phyloP scores from a whole-genome alignment of 2,329 filamentous ascomycete genomes.

The Neofusicoccum umdonicola region DNA sequence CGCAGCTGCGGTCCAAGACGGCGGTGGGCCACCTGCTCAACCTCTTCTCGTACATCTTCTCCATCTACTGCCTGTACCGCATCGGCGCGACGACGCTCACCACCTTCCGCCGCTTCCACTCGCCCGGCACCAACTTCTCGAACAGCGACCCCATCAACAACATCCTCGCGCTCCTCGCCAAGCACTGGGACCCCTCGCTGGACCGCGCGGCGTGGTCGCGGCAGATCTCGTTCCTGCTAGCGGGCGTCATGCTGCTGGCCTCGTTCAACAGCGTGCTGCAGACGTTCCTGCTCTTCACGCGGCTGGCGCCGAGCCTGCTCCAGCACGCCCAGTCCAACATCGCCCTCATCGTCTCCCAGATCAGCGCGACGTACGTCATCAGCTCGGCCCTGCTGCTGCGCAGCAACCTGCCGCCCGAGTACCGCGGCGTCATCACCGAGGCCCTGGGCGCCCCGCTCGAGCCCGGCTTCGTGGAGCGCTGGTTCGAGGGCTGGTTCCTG shows the following conservation, averaged over 20 bases:
- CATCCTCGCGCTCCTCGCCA: conserved; percentile 73
- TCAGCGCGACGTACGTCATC: conserved; percentile 82
- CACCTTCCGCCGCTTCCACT: conserved; percentile 58
- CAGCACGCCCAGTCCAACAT: conserved; percentile 74
- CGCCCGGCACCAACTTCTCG: conserved; percentile 52
- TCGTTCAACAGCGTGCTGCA: conserved; percentile 82
- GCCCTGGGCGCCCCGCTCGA: conserved; percentile 75
- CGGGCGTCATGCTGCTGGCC: conserved; percentile 76
- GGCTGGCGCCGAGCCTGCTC: conserved; percentile 69
- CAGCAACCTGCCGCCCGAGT: conserved; percentile 74
- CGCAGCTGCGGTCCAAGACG: conserved; percentile 67
- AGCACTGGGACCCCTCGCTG: conserved; percentile 79
- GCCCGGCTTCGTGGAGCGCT: conserved; percentile 69
- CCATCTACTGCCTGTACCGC: conserved; percentile 80
- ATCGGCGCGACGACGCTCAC: conserved; percentile 70
- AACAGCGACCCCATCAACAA: conserved; percentile 81
- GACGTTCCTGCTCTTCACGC: conserved; percentile 77
- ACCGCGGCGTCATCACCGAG: conserved; percentile 73
- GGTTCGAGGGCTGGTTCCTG: conserved; percentile 88
- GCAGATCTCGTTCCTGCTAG: conserved; percentile 80
- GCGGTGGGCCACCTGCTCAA: conserved; percentile 63
- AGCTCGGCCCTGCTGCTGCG: conserved; percentile 72
- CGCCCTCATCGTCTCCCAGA: conserved; percentile 75
- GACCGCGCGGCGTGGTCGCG: conserved; percentile 81
- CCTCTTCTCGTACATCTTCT: conserved; percentile 66